Evolutionary conservation across 371 early-diverging fungal genomes (phyloP).

Genomic region (Actinomortierella ambigua): DNA sequence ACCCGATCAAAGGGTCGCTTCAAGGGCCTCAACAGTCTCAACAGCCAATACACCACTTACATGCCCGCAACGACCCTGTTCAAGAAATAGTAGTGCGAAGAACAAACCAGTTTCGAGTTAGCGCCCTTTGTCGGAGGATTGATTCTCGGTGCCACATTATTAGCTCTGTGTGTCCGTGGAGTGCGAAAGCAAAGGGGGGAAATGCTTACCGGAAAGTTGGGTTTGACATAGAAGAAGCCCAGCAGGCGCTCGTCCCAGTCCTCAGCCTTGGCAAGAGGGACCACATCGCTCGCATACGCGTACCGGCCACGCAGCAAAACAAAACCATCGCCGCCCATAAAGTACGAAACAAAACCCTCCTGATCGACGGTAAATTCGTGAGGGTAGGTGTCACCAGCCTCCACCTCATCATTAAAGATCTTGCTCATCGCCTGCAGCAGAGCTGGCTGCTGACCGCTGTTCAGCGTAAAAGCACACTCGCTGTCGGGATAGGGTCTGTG

Average conservation of each 20-base stretch:
- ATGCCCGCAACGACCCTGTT: too few species aligned
- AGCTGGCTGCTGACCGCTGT: conserved; percentile 10
- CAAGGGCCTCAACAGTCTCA: too few species aligned
- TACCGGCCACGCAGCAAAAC: conserved; percentile 43
- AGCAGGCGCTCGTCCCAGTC: conserved; percentile 53
- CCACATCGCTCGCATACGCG: conserved; percentile 30
- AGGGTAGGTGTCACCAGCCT: conserved; percentile 76
- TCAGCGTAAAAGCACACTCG: conserved; percentile 14
- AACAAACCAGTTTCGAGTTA: too few species aligned
- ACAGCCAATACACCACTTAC: too few species aligned
- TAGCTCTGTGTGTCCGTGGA: too few species aligned
- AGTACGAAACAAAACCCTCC: conserved; percentile 59
- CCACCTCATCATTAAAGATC: conserved; percentile 71
- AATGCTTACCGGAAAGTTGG: conserved; percentile 73
- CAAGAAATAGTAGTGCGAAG: too few species aligned
- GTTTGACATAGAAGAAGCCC: conserved; percentile 80
- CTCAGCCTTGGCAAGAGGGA: conserved; percentile 26
- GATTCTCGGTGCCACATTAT: too few species aligned
- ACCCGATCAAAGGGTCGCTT: too few species aligned
- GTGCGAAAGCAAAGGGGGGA: conserved; percentile 53
- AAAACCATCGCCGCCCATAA: conserved; percentile 63
- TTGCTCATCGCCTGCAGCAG: conserved; percentile 53
- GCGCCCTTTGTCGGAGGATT: too few species aligned
- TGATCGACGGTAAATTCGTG: conserved; percentile 59
- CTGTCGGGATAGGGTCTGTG: conserved; percentile 20